These are phyloP conservation scores for Pichiaceae sp. DNA, from an alignment of 1,139 yeast genomes.

Conservation along the genomic window DNA sequence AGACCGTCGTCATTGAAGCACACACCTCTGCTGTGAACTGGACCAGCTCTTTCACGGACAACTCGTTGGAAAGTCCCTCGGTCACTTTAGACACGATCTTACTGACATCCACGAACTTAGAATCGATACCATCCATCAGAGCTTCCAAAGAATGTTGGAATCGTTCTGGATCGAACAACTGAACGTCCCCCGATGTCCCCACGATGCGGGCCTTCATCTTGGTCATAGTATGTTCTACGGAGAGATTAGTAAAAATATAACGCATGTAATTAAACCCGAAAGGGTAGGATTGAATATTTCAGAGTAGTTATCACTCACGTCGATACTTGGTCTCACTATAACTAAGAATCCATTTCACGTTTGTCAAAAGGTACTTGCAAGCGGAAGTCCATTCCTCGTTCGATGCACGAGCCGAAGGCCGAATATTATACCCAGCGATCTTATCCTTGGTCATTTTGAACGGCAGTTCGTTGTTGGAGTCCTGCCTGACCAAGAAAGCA, in stretches of 20 bases:
- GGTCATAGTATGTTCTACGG: too few species aligned
- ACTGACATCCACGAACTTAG: constrained; percentile 10
- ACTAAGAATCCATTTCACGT: constrained; percentile 49
- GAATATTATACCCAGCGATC: constrained; percentile 72
- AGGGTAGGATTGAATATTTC: background rate
- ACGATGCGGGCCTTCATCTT: too few species aligned
- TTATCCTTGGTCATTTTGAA: constrained; percentile 53
- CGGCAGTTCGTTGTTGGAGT: constrained; percentile 62
- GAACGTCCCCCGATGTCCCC: too few species aligned
- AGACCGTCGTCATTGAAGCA: constrained; percentile 36
- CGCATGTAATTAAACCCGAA: background rate
- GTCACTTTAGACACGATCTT: constrained; percentile 12
- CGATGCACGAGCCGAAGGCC: constrained; percentile 53
- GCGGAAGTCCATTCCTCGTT: constrained; percentile 88
- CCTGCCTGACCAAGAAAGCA: constrained; percentile 35
- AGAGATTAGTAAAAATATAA: too few species aligned
- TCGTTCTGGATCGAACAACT: constrained; percentile 7
- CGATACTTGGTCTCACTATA: constrained; percentile 22
- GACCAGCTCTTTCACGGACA: constrained; percentile 28
- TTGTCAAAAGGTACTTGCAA: constrained; percentile 71
- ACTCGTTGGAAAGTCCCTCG: constrained; percentile 27
- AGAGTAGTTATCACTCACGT: background rate
- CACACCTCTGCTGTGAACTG: constrained; percentile 35
- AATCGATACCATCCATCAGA: constrained; percentile 12
- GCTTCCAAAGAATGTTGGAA: constrained; percentile 8